phyloP scores from a whole-genome alignment of 2,329 filamentous ascomycete genomes.

The Colletotrichum eleusines region DNA sequence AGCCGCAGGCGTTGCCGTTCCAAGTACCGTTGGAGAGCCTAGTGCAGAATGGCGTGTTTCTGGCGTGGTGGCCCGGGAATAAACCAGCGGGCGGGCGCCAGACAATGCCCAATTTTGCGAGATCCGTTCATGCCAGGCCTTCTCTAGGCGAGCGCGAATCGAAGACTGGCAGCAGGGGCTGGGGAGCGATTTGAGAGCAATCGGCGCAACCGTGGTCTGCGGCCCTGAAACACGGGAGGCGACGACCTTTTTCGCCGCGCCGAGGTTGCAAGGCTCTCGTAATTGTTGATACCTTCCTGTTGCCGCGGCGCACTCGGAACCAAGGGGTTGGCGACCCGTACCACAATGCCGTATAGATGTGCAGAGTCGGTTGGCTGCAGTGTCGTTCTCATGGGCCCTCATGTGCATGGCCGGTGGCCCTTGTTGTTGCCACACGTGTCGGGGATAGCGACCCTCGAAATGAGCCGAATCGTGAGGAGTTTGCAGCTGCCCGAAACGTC shows the following conservation, averaged over 20 bases:
- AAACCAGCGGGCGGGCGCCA: constrained; percentile 23
- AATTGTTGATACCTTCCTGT: neutral
- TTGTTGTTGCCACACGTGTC: constrained; percentile 7
- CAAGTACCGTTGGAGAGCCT: constrained; percentile 23
- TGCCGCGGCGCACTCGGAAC: constrained; percentile 7
- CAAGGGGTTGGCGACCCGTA: constrained; percentile 5
- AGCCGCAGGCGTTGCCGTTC: neutral
- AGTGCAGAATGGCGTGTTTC: constrained; percentile 19
- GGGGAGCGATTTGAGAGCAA: constrained; percentile 5
- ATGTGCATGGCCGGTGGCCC: neutral
- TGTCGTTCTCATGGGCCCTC: neutral
- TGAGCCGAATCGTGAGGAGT: neutral
- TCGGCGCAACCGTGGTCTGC: constrained; percentile 18
- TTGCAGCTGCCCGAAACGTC: constrained; percentile 9
- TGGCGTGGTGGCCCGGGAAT: constrained; percentile 16
- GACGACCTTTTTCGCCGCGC: constrained; percentile 21
- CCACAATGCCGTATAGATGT: neutral
- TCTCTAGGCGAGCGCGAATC: constrained; percentile 13
- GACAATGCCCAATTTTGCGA: constrained; percentile 8
- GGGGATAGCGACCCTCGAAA: constrained; percentile 13
- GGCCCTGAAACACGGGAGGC: constrained; percentile 23
- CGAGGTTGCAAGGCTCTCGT: constrained; percentile 7
- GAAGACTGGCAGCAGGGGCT: neutral
- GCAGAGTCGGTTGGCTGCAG: neutral
- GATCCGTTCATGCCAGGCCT: constrained; percentile 5